Percentiles rank a stretch among this genome's conserved stretches.
phyloP scores from a whole-genome alignment of 1,284 basidiomycete genomes.

The Mycena citricolor region DNA sequence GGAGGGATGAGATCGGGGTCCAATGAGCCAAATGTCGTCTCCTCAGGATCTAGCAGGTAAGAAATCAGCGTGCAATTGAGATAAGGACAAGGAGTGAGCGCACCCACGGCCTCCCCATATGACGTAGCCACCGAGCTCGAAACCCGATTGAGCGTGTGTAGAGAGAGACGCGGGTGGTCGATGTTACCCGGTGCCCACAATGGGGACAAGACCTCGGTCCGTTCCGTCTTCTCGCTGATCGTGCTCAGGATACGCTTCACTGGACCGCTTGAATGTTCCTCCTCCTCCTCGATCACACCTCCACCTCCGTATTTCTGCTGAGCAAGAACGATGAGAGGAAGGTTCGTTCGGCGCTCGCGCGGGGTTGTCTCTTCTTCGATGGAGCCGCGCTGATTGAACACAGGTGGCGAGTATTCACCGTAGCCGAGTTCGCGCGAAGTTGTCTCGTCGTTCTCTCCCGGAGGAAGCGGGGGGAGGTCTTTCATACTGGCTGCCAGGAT shows the following conservation, averaged over 20 bases:
- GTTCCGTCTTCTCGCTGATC: slow-evolving; percentile 66
- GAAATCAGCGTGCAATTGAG: not conserved
- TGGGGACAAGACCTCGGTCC: slow-evolving; percentile 50
- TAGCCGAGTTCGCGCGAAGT: slow-evolving; percentile 22
- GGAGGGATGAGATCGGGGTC: slow-evolving; percentile 65
- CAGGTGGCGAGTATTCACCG: slow-evolving; percentile 28
- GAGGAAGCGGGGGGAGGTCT: slow-evolving; percentile 30
- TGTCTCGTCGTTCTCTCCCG: slow-evolving; percentile 1
- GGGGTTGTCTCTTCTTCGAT: slow-evolving; percentile 7
- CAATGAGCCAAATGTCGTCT: slow-evolving; percentile 24
- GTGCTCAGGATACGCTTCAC: slow-evolving; percentile 44
- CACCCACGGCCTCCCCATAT: slow-evolving; percentile 63
- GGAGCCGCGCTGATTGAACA: slow-evolving; percentile 6
- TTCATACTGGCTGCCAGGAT: slow-evolving; percentile 10
- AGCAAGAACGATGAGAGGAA: slow-evolving; percentile 56
- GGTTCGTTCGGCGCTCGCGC: slow-evolving; percentile 26
- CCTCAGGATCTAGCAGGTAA: slow-evolving; percentile 21
- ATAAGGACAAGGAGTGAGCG: slow-evolving; percentile 24
- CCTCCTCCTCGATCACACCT: slow-evolving; percentile 7
- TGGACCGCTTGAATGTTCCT: slow-evolving; percentile 12
- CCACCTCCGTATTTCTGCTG: slow-evolving; percentile 44
- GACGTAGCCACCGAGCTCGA: slow-evolving; percentile 51
- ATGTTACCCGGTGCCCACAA: slow-evolving; percentile 44
- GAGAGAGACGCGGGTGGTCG: slow-evolving; percentile 35
- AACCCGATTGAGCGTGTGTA: slow-evolving; percentile 39